Percentiles rank a stretch among this genome's conserved stretches.
phyloP scores from a whole-genome alignment of 2,329 filamentous ascomycete genomes.

The Aspergillus eucalypticola region DNA sequence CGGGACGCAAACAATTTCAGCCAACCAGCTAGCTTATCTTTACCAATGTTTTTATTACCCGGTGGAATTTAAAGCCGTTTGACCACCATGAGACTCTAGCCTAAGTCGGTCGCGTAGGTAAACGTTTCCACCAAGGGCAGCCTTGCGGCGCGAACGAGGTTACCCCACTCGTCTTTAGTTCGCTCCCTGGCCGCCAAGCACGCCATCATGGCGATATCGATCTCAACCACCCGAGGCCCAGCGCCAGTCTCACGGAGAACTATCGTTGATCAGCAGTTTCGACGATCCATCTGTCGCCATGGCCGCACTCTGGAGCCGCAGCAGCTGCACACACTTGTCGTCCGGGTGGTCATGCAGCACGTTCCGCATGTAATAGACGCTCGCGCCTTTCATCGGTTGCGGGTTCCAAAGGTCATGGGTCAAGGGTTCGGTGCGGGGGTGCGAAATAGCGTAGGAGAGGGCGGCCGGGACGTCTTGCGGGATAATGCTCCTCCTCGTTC shows the following conservation, averaged over 20 bases:
- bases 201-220: background rate
- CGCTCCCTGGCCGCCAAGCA: background rate
- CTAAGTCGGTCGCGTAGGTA: background rate
- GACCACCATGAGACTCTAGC: no score
- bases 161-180: background rate
- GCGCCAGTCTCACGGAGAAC: background rate
- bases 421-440: background rate
- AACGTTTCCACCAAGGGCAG: background rate
- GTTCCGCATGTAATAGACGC: background rate
- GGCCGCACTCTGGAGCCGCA: background rate
- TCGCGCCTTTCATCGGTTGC: background rate
- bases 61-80: no score
- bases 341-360: background rate
- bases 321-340: background rate
- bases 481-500: no score
- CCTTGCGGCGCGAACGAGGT: background rate
- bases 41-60: no score
- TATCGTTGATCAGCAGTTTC: background rate
- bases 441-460: background rate
- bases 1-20: no score
- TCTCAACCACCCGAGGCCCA: background rate
- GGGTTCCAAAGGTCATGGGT: background rate
- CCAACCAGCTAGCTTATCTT: no score
- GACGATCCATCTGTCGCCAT: background rate
- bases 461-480: no score